phyloP scores from a whole-genome alignment of 345 rosid species.

The Leavenworthia alabamica region DNA sequence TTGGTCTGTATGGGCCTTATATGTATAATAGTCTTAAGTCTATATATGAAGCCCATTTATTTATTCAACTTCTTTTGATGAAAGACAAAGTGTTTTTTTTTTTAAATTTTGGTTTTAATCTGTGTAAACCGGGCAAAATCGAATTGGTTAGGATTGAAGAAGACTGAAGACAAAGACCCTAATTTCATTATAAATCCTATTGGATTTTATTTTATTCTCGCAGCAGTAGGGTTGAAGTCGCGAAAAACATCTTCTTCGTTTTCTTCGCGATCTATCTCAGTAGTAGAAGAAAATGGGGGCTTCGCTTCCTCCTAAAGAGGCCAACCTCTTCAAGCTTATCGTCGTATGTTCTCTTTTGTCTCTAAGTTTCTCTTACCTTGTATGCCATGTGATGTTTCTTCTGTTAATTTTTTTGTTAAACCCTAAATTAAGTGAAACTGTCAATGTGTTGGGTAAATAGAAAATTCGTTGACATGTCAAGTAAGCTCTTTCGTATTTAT shows the following conservation, averaged over 20 bases:
- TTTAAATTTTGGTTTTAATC: too few relatives aligned
- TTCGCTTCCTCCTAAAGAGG: constrained; percentile 97
- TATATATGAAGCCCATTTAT: too few relatives aligned
- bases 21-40: too few relatives aligned
- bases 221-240: too few relatives aligned
- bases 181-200: too few relatives aligned
- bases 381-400: background rate
- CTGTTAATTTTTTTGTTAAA: constrained; percentile 17
- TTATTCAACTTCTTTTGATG: too few relatives aligned
- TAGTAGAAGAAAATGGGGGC: constrained; percentile 61
- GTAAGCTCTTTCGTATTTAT: background rate
- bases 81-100: too few relatives aligned
- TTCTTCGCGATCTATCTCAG: constrained; percentile 22
- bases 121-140: too few relatives aligned
- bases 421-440: constrained; percentile 18
- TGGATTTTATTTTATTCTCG: too few relatives aligned
- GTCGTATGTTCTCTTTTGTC: constrained; percentile 91
- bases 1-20: too few relatives aligned
- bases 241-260: constrained; percentile 2
- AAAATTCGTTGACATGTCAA: constrained; percentile 2
- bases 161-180: too few relatives aligned
- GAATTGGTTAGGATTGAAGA: too few relatives aligned
- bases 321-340: constrained; percentile 99
- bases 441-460: constrained; percentile 16
- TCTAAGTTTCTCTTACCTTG: background rate